Conservation (phyloP, 345 rosid species). For the Eutrema heterophyllum region DNA sequence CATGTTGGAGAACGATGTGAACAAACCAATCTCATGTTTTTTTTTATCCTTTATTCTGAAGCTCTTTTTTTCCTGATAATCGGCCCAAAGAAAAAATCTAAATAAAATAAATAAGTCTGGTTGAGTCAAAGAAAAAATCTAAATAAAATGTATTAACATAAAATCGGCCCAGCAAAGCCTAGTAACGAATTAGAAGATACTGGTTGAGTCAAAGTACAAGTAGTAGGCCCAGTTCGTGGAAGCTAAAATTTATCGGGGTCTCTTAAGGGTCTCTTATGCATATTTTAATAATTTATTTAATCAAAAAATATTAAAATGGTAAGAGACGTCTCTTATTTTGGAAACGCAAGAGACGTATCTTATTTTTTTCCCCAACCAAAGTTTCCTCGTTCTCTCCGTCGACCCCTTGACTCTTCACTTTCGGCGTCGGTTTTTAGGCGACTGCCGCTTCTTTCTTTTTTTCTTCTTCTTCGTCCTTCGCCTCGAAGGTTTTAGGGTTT, state of each 20-base stretch:
- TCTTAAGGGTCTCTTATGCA: too few species aligned
- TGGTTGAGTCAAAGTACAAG: not conserved
- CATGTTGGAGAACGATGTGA: not conserved
- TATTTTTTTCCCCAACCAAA: too few species aligned
- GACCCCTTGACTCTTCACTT: too few species aligned
- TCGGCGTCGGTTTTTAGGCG: slow-evolving; percentile 27
- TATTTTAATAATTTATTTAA: too few species aligned
- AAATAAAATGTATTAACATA: not conserved
- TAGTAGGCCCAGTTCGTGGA: not conserved
- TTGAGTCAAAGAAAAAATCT: not conserved
- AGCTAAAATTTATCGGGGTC: too few species aligned
- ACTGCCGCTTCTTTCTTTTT: not conserved
- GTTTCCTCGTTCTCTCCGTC: too few species aligned
- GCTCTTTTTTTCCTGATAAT: not conserved
- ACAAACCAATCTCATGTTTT: not conserved
- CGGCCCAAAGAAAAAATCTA: not conserved
- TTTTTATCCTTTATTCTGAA: too few species aligned
- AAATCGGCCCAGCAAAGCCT: not conserved
- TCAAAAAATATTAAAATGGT: too few species aligned
- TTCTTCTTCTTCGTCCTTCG: slow-evolving; percentile 13
- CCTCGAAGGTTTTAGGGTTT: slow-evolving; percentile 2
- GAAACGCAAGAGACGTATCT: too few species aligned
- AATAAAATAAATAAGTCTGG: too few species aligned
- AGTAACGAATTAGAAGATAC: not conserved
- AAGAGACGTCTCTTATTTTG: too few species aligned